A percentile compares a stretch with the other conserved stretches of the same genome.
phyloP scores from a whole-genome alignment of 2,329 filamentous ascomycete genomes.

The Sclerotinia spermophila region DNA sequence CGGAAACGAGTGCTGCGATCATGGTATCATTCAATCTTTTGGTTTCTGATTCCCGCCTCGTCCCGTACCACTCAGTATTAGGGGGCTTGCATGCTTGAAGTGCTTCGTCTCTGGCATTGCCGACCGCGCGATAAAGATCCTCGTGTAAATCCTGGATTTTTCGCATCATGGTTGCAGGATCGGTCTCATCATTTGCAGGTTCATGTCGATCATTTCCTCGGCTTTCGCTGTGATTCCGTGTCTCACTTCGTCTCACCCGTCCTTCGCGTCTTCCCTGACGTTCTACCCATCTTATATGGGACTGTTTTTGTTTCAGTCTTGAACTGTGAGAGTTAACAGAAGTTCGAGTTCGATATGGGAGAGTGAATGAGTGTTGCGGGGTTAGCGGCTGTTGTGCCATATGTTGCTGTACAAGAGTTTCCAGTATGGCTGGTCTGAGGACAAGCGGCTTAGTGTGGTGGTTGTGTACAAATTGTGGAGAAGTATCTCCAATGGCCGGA shows the following conservation, averaged over 20 bases:
- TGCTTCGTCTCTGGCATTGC: background rate
- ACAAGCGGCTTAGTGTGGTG: background rate
- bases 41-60: background rate
- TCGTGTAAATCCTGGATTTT: background rate
- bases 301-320: background rate
- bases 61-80: background rate
- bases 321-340: background rate
- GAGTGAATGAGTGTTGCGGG: background rate
- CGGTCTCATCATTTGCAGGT: background rate
- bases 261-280: background rate
- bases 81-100: background rate
- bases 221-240: background rate
- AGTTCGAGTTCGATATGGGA: background rate
- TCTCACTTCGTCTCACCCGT: background rate
- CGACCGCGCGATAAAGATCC: background rate
- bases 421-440: background rate
- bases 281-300: background rate
- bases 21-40: background rate
- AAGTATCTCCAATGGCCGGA: background rate
- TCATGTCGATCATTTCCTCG: background rate
- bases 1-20: background rate
- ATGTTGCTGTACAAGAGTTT: accelerated
- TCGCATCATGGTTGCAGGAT: background rate
- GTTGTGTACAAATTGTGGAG: background rate
- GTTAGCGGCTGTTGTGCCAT: background rate